phyloP scores from a whole-genome alignment of 148 eudicot species.

The Simmondsia chinensis region DNA sequence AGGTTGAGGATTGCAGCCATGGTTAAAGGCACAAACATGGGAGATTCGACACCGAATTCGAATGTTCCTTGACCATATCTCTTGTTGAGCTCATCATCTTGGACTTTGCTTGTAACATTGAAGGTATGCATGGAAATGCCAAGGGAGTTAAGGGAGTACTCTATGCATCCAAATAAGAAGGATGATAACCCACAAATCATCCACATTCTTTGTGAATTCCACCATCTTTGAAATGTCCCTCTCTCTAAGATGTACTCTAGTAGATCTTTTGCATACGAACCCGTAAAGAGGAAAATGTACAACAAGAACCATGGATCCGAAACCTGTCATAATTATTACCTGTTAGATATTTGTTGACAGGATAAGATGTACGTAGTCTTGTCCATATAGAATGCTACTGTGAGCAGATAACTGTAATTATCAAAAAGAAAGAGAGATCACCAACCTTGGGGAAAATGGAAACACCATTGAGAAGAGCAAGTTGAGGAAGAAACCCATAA shows the following conservation, averaged over 20 bases:
- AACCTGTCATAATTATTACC: constrained; percentile 18
- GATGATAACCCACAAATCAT: constrained; percentile 32
- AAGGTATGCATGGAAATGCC: constrained; percentile 32
- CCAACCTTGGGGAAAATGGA: constrained; percentile 56
- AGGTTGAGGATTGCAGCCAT: constrained; percentile 43
- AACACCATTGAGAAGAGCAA: constrained; percentile 44
- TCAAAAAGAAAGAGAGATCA: no score
- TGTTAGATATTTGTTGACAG: neutral
- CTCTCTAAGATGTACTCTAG: constrained; percentile 22
- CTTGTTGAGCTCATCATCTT: constrained; percentile 30
- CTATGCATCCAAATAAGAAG: constrained; percentile 23
- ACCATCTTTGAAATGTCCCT: constrained; percentile 42
- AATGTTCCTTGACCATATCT: constrained; percentile 46
- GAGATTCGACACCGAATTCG: constrained; percentile 47
- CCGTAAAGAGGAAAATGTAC: constrained; percentile 38
- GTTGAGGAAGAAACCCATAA: constrained; percentile 54
- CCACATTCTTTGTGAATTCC: constrained; percentile 67
- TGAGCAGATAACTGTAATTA: no score
- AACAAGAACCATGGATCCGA: constrained; percentile 24
- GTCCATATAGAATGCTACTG: no score
- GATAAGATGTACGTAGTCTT: no score
- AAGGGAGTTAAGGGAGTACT: constrained; percentile 20
- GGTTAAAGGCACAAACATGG: constrained; percentile 46
- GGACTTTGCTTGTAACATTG: constrained; percentile 40
- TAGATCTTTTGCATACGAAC: constrained; percentile 37